Evolutionary conservation across 2,329 filamentous ascomycete species (phyloP).

Genomic region (Colletotrichum tropicicola): DNA sequence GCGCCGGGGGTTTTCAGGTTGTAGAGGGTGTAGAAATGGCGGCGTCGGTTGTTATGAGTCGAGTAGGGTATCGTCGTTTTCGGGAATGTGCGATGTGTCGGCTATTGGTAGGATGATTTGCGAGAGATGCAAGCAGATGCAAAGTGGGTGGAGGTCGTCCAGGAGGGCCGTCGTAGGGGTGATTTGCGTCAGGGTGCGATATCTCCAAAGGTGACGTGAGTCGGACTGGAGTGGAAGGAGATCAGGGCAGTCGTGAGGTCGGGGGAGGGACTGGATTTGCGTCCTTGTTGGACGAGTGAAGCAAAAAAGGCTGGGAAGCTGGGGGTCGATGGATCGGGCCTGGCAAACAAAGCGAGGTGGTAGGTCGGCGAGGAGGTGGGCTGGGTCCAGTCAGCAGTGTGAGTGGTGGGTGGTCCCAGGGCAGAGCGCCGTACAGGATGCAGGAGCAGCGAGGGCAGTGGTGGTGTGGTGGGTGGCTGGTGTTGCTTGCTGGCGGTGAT

Average conservation of each 20-base stretch:
- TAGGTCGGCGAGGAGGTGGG: conserved; percentile 17
- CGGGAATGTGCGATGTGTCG: conserved; percentile 29
- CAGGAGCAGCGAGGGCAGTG: conserved; percentile 19
- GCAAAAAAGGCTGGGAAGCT: conserved; percentile 32
- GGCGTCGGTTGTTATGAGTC: conserved; percentile 26
- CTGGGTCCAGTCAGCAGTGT: conserved; percentile 26
- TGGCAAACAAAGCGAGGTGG: conserved; percentile 29
- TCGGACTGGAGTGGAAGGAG: conserved; percentile 13
- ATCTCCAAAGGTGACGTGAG: conserved; percentile 24
- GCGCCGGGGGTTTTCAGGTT: conserved; percentile 4
- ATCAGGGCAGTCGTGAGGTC: conserved; percentile 27
- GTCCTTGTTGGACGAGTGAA: conserved; percentile 27
- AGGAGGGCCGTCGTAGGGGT: conserved; percentile 16
- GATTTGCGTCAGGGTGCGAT: conserved; percentile 21
- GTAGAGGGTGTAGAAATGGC: conserved; percentile 24
- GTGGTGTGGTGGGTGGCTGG: conserved; percentile 27
- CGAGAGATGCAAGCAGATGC: conserved; percentile 28
- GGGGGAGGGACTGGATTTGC: conserved; percentile 26
- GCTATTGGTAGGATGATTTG: conserved; percentile 28
- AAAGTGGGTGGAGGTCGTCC: conserved; percentile 26
- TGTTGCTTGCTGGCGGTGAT: conserved; percentile 17
- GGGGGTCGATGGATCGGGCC: conserved; percentile 27
- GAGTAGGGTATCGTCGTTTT: conserved; percentile 25
- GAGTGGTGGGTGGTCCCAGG: background rate
- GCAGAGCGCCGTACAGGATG: background rate